Evolutionary conservation across 2,329 filamentous ascomycete species (phyloP), one percentile per base, ranked within the genome.

Genomic region (Graphiopsis chlorocephala): DNA sequence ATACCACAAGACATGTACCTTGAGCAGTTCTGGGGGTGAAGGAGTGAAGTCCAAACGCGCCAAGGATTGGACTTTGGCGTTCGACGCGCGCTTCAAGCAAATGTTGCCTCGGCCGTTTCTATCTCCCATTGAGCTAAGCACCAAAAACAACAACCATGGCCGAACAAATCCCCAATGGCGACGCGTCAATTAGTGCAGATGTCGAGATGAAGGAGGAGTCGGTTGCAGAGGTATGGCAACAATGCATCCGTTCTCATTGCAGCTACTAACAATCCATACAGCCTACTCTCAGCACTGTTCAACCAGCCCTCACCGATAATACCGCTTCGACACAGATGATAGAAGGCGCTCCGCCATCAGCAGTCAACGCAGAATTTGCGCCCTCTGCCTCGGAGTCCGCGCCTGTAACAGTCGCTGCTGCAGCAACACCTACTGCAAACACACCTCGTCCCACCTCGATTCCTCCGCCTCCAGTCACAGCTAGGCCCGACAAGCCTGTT

Each of bases 151-250:
- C 25, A 35, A 71, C 11, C 15, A 76, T 75, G 74, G 73, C 71
- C 17, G 72, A 72, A 15, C 26, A 61, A 50, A 35, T 61, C 10
- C 28, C 70, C n/a, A 76, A 76, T 50, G 73, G 72, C 57, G 66
- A 67, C 26, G 57, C 59, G 25, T 59, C 65, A 6, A 38, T 64
- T 3, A 67, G 58, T 17, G 63, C 62, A 15, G 75, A 77, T 60
- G 65, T 75, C 5, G 74, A 75, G 62, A 77, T 77, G 76, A 77
- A 76, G 63, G 75, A 77, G 58, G 74, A 75, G 61, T 45, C 67
- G 14, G 67, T 65, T 11, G 53, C 65, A 62, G 72, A 74, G 64
- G 73, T 73, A 69, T 23, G 23, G 6, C 11, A 25, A 23, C 15
- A 23, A n/a, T 23, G 33, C 59, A 53, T 17, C 55, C 26, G 47